Conservation (phyloP, 305 asterid species). For the Fraxinus xanthoxyloides region DNA sequence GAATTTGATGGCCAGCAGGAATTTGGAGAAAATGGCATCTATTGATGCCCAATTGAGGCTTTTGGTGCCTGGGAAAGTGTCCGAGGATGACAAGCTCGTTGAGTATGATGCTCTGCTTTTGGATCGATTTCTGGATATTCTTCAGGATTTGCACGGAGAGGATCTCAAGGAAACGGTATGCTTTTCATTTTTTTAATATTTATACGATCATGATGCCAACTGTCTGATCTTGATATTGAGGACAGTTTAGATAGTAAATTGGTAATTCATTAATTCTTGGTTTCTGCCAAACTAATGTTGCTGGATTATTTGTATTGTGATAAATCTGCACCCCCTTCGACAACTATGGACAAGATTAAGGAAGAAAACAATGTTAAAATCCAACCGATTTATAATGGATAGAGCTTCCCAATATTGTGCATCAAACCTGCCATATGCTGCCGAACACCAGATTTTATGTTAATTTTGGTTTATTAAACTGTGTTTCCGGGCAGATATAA, state of each 20-base stretch:
- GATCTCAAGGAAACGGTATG: constrained; percentile 51
- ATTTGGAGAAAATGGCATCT: constrained; percentile 51
- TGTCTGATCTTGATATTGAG: background rate
- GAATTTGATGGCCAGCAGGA: constrained; percentile 32
- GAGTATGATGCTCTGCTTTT: constrained; percentile 53
- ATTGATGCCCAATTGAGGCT: constrained; percentile 55
- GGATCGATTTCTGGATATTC: constrained; percentile 55
- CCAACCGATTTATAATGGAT: background rate
- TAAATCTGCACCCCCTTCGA: background rate
- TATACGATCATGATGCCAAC: background rate
- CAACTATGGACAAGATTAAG: background rate
- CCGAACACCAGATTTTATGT: background rate
- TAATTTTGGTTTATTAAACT: background rate
- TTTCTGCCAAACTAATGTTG: background rate
- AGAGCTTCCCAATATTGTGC: background rate
- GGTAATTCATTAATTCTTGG: background rate
- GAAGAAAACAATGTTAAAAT: background rate
- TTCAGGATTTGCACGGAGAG: constrained; percentile 54
- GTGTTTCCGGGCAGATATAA: background rate
- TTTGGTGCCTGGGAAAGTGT: constrained; percentile 47
- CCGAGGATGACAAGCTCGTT: constrained; percentile 54
- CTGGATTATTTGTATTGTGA: background rate
- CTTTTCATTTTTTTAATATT: background rate
- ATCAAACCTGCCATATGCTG: background rate
- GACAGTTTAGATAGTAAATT: background rate